Evolutionary conservation across 108 stramenopile genomes (phyloP).

Genomic region (Fragilariopsis cylindrus): DNA sequence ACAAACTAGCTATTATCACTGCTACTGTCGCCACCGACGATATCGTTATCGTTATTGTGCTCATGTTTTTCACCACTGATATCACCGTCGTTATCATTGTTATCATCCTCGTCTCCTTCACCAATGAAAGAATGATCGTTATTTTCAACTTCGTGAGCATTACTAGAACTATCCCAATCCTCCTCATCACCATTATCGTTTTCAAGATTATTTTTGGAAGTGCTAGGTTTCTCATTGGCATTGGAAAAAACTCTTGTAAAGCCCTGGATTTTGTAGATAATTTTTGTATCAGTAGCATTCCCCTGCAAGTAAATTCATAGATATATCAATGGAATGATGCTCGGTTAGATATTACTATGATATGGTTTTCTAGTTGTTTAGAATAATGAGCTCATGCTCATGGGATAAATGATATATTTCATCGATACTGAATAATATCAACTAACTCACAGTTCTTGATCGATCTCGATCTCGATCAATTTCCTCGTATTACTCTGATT

Average conservation of each 20-base stretch:
- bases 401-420: too few relatives aligned
- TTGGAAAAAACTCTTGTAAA: too few relatives aligned
- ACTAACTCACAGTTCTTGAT: too few relatives aligned
- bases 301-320: too few relatives aligned
- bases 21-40: not conserved
- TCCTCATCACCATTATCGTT: slow-evolving; percentile 19
- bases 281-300: too few relatives aligned
- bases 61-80: not conserved
- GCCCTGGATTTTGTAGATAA: too few relatives aligned
- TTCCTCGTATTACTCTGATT: slow-evolving; percentile 22
- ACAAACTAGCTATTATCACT: not conserved
- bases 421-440: too few relatives aligned
- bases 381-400: too few relatives aligned
- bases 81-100: slow-evolving; percentile 6
- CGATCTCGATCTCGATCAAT: not conserved
- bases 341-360: too few relatives aligned
- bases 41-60: not conserved
- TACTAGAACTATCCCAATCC: not conserved
- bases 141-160: slow-evolving; percentile 5
- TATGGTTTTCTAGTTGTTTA: too few relatives aligned
- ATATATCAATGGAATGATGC: too few relatives aligned
- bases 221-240: too few relatives aligned
- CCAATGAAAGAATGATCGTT: slow-evolving; percentile 5
- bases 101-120: slow-evolving; percentile 11
- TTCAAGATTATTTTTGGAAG: not conserved